phyloP scores from a whole-genome alignment of 2,329 filamentous ascomycete species.

The Colletotrichum ledebouriae region DNA sequence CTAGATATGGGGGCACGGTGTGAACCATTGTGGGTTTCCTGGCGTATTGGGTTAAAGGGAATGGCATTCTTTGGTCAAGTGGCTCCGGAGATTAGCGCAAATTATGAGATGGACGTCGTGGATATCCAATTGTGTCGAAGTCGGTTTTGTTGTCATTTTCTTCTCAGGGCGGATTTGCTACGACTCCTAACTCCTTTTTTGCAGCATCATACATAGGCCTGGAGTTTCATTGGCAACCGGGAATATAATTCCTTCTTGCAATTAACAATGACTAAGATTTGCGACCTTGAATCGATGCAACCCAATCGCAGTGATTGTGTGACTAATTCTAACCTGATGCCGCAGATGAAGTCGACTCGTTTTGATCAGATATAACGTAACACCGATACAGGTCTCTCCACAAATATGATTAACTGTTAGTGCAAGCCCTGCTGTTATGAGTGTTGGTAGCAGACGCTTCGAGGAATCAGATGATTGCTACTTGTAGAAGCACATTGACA shows the following conservation, averaged over 20 bases:
- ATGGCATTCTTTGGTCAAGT: slow-evolving; percentile 39
- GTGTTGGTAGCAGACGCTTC: too few species aligned
- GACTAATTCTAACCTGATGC: too few species aligned
- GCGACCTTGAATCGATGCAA: neutral
- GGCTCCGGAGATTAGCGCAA: slow-evolving; percentile 36
- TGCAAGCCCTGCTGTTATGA: too few species aligned
- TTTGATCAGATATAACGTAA: too few species aligned
- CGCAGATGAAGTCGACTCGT: too few species aligned
- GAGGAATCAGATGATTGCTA: too few species aligned
- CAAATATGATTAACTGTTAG: too few species aligned
- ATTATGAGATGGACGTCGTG: slow-evolving; percentile 37
- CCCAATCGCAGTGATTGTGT: too few species aligned
- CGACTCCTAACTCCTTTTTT: slow-evolving; percentile 29
- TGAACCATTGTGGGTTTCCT: slow-evolving; percentile 27
- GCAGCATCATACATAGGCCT: slow-evolving; percentile 38
- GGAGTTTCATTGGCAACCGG: slow-evolving; percentile 40
- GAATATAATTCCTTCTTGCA: slow-evolving; percentile 22
- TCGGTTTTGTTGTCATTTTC: slow-evolving; percentile 29
- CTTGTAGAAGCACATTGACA: too few species aligned
- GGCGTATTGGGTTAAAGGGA: slow-evolving; percentile 36
- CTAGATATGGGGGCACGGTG: slow-evolving; percentile 16
- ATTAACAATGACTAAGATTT: slow-evolving; percentile 29
- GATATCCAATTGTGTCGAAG: slow-evolving; percentile 40
- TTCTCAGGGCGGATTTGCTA: slow-evolving; percentile 29
- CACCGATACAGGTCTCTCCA: too few species aligned